These are phyloP conservation scores for Phytophthora quininea DNA, from an alignment of 352 stramenopile species.

Conservation along the genomic window DNA sequence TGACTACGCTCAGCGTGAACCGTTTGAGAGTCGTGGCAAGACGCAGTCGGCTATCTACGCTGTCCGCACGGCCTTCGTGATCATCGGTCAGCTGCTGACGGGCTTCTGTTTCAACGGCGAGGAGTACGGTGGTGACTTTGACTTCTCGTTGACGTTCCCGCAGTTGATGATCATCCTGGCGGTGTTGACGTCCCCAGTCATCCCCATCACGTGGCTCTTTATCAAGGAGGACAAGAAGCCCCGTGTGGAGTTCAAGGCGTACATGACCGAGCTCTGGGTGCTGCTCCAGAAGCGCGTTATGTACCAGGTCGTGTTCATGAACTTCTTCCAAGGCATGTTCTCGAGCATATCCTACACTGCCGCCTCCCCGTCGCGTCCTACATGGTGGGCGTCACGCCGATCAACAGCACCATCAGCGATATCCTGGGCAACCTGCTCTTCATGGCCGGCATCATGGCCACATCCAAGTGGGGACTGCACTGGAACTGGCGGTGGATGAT, in stretches of 20 bases:
- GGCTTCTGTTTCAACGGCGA: constrained; percentile 45
- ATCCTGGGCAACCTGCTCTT: constrained; percentile 40
- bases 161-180: constrained; percentile 35
- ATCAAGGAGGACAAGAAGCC: constrained; percentile 48
- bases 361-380: constrained; percentile 31
- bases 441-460: constrained; percentile 18
- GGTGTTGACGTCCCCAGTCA: constrained; percentile 12
- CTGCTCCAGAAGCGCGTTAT: constrained; percentile 42
- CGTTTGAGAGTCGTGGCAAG: constrained; percentile 22
- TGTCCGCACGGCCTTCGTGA: constrained; percentile 26
- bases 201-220: constrained; percentile 47
- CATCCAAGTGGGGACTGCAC: constrained; percentile 31
- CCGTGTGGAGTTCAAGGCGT: constrained; percentile 26
- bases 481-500: constrained; percentile 42
- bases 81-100: constrained; percentile 25
- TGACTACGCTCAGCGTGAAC: constrained; percentile 36
- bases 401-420: constrained; percentile 37
- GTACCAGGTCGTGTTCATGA: constrained; percentile 50
- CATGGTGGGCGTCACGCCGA: constrained; percentile 35
- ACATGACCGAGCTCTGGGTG: constrained; percentile 42
- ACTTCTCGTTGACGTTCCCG: constrained; percentile 31
- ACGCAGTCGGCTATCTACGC: constrained; percentile 42
- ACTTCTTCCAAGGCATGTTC: constrained; percentile 47
- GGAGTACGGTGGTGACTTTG: constrained; percentile 41
- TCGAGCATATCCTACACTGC: constrained; percentile 34